Percentiles rank a stretch among this genome's conserved stretches.
phyloP scores from a whole-genome alignment of 164 flowering plant genomes.

The Euptelea pleiosperma region DNA sequence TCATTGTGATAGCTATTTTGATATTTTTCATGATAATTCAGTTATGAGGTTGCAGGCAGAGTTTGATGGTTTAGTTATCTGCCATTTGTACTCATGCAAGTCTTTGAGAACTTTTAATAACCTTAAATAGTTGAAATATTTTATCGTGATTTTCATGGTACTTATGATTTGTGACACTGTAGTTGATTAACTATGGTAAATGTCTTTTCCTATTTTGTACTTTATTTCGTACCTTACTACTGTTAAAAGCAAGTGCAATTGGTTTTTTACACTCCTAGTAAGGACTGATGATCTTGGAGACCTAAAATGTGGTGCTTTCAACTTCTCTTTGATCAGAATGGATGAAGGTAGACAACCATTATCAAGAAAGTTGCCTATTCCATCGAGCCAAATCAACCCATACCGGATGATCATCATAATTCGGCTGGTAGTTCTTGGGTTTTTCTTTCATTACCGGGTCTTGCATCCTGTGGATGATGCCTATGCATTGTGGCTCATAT shows the following conservation, averaged over 20 bases:
- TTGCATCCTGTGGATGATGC: slow-evolving; percentile 59
- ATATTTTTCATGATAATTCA: background rate
- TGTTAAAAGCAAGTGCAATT: background rate
- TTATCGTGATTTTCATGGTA: background rate
- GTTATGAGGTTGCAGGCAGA: background rate
- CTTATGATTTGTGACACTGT: background rate
- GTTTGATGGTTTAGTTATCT: background rate
- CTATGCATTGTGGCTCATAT: slow-evolving; percentile 54
- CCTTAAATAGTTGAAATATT: too few relatives aligned
- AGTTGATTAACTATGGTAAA: background rate
- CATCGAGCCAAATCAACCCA: slow-evolving; percentile 63
- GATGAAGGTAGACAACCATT: slow-evolving; percentile 66
- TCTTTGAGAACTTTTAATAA: too few relatives aligned
- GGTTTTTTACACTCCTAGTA: too few relatives aligned
- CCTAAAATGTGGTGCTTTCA: slow-evolving; percentile 8
- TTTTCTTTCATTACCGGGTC: slow-evolving; percentile 63
- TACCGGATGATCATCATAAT: slow-evolving; percentile 60
- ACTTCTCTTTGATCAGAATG: slow-evolving; percentile 41
- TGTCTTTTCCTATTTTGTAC: background rate
- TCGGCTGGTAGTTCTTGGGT: slow-evolving; percentile 56
- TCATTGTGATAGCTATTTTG: background rate
- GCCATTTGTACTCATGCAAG: too few relatives aligned
- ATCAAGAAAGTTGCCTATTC: slow-evolving; percentile 56
- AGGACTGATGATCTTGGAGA: background rate
- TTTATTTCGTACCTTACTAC: background rate